Percentiles rank a stretch among this genome's conserved stretches.
Conservation (phyloP, 169 alveolate species). For the Besnoitia besnoiti region DNA sequence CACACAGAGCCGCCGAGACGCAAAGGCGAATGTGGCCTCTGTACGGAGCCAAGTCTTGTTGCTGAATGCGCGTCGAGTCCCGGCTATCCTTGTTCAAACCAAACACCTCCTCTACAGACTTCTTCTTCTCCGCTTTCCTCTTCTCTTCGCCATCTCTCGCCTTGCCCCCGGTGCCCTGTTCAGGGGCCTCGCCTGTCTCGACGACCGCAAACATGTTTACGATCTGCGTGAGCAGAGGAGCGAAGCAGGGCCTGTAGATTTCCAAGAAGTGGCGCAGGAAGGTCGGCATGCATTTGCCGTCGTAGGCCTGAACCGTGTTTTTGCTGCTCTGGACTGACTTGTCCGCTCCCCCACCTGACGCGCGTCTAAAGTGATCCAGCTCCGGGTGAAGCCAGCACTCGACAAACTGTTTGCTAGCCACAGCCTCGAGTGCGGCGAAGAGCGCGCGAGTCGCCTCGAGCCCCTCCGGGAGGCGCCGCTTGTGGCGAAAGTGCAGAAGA, state of each 20-base stretch:
- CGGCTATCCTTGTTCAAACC: not conserved
- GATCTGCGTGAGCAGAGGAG: not conserved
- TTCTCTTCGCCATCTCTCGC: not conserved
- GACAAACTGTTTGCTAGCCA: not conserved
- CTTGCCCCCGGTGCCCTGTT: not conserved
- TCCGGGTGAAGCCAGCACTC: not conserved
- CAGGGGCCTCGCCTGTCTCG: constrained; percentile 18
- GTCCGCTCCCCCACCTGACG: not conserved
- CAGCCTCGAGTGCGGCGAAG: constrained; percentile 17
- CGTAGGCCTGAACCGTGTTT: not conserved
- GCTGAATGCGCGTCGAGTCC: not conserved
- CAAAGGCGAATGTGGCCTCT: not conserved
- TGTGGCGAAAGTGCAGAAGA: constrained; percentile 25
- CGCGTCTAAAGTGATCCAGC: not conserved
- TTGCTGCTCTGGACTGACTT: not conserved
- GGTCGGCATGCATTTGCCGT: not conserved
- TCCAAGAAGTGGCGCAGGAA: not conserved
- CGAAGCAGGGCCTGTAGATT: not conserved
- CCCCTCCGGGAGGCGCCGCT: not conserved
- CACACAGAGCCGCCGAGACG: constrained; percentile 8
- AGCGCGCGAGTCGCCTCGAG: not conserved
- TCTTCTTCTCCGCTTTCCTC: not conserved
- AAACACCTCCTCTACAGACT: not conserved
- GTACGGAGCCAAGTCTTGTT: not conserved
- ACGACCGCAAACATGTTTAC: constrained; percentile 20